A percentile compares a stretch with the other conserved stretches of the same genome.
These are phyloP conservation scores for Capsicum rhomboideum DNA, from an alignment of 257 asterid genomes.

Conservation along the genomic window DNA sequence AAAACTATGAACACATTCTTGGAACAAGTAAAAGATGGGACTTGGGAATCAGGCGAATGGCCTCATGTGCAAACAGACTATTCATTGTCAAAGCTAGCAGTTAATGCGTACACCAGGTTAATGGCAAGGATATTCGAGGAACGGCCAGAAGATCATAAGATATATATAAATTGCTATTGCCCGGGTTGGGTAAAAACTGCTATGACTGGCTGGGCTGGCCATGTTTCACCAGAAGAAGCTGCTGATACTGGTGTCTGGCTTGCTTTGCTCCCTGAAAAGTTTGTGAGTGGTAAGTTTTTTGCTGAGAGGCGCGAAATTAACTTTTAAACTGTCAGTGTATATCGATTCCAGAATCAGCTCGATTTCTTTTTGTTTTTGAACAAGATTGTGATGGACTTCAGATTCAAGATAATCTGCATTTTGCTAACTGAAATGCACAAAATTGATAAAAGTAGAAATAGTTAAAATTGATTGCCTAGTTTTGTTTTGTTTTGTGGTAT, in stretches of 20 bases:
- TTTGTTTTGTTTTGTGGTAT: not conserved
- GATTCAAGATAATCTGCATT: not conserved
- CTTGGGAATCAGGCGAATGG: constrained; percentile 78
- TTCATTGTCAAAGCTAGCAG: constrained; percentile 76
- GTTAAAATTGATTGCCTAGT: not conserved
- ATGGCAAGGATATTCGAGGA: constrained; percentile 36
- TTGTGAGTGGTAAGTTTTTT: constrained; percentile 61
- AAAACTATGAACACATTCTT: constrained; percentile 38
- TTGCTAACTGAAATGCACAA: not conserved
- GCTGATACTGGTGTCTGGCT: constrained; percentile 98
- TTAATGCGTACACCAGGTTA: constrained; percentile 65
- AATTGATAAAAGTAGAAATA: not conserved
- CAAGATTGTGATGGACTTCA: not conserved
- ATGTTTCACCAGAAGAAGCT: constrained; percentile 65
- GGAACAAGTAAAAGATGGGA: constrained; percentile 67
- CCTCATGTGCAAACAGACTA: constrained; percentile 81
- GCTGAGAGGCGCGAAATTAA: constrained; percentile 91
- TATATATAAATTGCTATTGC: constrained; percentile 67
- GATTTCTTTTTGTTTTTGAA: not conserved
- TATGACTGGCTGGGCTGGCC: constrained; percentile 93
- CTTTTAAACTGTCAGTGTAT: constrained; percentile 24
- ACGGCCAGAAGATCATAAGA: constrained; percentile 52
- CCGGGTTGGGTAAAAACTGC: constrained; percentile 98
- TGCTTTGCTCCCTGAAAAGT: constrained; percentile 58
- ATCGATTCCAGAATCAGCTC: too few relatives aligned